Conservation (phyloP, 2,329 filamentous ascomycete genomes). For the Grosmannia penicillata region DNA sequence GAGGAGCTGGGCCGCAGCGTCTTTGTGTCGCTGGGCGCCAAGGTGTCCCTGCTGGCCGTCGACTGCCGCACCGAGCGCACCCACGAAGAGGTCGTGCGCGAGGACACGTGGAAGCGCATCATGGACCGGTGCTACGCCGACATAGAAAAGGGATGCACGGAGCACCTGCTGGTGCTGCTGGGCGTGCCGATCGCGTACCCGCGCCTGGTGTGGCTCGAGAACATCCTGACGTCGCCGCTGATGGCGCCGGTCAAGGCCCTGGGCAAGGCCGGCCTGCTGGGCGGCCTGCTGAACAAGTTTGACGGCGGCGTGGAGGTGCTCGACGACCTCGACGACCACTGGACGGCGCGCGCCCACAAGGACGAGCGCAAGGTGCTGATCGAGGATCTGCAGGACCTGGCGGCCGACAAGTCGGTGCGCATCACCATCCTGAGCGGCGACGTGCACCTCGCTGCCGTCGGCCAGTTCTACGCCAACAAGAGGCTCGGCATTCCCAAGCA, state of each 20-base stretch:
- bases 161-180: slow-evolving; percentile 76
- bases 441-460: slow-evolving; percentile 81
- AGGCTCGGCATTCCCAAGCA: slow-evolving; percentile 71
- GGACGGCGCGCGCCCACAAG: slow-evolving; percentile 94
- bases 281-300: slow-evolving; percentile 71
- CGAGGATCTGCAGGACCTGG: slow-evolving; percentile 82
- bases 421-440: slow-evolving; percentile 89
- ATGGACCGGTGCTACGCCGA: slow-evolving; percentile 77
- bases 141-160: slow-evolving; percentile 68
- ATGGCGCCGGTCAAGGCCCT: slow-evolving; percentile 86
- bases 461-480: slow-evolving; percentile 88
- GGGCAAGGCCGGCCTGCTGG: slow-evolving; percentile 66
- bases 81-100: slow-evolving; percentile 63
- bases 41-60: slow-evolving; percentile 68
- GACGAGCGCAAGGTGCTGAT: slow-evolving; percentile 74
- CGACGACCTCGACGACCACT: slow-evolving; percentile 89
- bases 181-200: slow-evolving; percentile 77
- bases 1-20: slow-evolving; percentile 70
- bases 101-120: slow-evolving; percentile 71
- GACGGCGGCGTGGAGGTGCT: slow-evolving; percentile 85
- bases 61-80: slow-evolving; percentile 88
- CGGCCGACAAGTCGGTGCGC: slow-evolving; percentile 81
- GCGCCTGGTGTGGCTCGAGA: slow-evolving; percentile 58
- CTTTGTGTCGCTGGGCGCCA: slow-evolving; percentile 69
- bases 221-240: slow-evolving; percentile 63